A percentile compares a stretch with the other conserved stretches of the same genome.
Conservation (phyloP, 371 early-diverging fungal species). For the Basidiobolus meristosporus region DNA sequence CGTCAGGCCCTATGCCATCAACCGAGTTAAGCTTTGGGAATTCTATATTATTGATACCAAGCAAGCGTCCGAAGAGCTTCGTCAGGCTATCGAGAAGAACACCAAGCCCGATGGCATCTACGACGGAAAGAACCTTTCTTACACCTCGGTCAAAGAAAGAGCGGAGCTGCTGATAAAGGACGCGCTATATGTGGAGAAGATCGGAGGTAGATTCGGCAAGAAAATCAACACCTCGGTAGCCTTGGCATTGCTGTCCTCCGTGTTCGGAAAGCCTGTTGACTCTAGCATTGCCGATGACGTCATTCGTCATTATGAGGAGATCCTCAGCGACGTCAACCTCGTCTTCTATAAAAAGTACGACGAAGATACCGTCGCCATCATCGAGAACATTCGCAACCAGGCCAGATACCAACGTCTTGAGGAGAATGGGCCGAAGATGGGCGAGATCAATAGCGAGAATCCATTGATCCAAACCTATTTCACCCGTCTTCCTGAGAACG, state of each 20-base stretch:
- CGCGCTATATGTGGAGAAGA: conserved; percentile 8
- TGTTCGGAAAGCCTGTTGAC: background rate
- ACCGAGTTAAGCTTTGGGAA: conserved; percentile 66
- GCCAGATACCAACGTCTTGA: conserved; percentile 76
- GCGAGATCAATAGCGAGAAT: conserved; percentile 24
- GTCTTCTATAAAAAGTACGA: conserved; percentile 69
- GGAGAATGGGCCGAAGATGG: conserved; percentile 35
- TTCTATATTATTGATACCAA: conserved; percentile 59
- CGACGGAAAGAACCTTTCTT: conserved; percentile 5
- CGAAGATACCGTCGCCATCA: conserved; percentile 44
- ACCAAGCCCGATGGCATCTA: conserved; percentile 7
- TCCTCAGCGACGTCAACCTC: conserved; percentile 72
- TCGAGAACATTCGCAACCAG: conserved; percentile 52
- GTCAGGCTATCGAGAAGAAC: conserved; percentile 10
- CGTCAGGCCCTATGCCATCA: conserved; percentile 33
- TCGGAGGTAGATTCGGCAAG: conserved; percentile 11
- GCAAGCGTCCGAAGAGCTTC: conserved; percentile 15
- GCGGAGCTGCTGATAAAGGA: conserved; percentile 12
- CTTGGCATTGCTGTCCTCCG: background rate
- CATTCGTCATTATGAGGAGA: conserved; percentile 11
- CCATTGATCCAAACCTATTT: conserved; percentile 85
- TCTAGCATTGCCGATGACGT: conserved; percentile 11
- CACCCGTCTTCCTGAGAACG: conserved; percentile 38
- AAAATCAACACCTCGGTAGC: conserved; percentile 11
- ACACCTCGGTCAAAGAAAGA: conserved; percentile 17